Evolutionary conservation across 352 stramenopile species (phyloP), one percentile per base, ranked within the genome.

Genomic region (Pythium guiyangense): DNA sequence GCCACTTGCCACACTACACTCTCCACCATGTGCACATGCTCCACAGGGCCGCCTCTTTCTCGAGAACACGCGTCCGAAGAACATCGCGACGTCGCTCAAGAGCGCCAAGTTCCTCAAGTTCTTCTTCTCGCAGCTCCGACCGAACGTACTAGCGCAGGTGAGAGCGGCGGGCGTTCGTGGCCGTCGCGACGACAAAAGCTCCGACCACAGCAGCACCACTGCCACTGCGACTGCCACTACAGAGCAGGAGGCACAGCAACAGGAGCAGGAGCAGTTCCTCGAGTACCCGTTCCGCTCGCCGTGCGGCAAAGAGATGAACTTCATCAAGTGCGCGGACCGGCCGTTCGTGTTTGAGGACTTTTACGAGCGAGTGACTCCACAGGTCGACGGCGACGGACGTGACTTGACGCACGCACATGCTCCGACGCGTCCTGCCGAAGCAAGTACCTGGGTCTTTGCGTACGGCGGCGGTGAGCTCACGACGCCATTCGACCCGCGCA

Each of bases 301-400:
- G 6, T 93, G 84, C 34, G 84, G 84, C 22, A 86, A 86, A 40
- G 84, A 93, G 61, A 90, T 88, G 73, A 93, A 93, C 60, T 92
- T 86, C 57, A 92, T 93, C 71, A 93, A 93, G 64, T 89, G 77
- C 63, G 81, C 84, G 8, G 84, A 93, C 60, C 79, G 75, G 1
- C 81, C 84, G 25, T 71, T 92, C 35, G 84, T 93, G 52, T 84
- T 92, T 52, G 74, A 89, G 20, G 79, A 90, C 22, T 58, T 94
- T 25, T 64, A 63, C 34, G 63, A 67, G 1, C n/a, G 67, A 34
- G 29, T 6, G 29, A 34, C 29, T 6, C 6, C 29, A 6, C 29
- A 6, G 3, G 29, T 6, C 29, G 29, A 34, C 6, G 29, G 29
- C 29, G 29, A 3, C 3, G 29, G 6, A 6, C 29, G 6, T 6